A percentile compares a stretch with the other conserved stretches of the same genome.
phyloP scores from a whole-genome alignment of 2,329 filamentous ascomycete species.

The Exserohilum rostratum region DNA sequence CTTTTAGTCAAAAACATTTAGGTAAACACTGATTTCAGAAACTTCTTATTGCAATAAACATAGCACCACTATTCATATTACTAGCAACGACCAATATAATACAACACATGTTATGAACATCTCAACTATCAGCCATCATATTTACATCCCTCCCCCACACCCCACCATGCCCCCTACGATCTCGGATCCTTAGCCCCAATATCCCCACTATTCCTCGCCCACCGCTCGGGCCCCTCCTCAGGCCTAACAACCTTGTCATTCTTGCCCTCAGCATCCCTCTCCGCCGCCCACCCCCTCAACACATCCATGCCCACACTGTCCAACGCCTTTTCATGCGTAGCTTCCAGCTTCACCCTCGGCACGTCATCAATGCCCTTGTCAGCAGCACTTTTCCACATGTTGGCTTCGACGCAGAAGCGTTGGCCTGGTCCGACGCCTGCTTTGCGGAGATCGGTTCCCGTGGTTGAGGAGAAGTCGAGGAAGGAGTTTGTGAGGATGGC shows the following conservation, averaged over 20 bases:
- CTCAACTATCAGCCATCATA: no score
- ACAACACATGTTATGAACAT: no score
- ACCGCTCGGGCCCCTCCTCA: slow-evolving; percentile 11
- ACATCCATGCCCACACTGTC: slow-evolving; percentile 54
- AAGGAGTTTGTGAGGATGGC: slow-evolving; percentile 63
- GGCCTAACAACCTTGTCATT: slow-evolving; percentile 14
- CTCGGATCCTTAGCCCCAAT: slow-evolving; percentile 37
- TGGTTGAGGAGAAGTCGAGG: slow-evolving; percentile 62
- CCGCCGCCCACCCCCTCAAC: slow-evolving; percentile 55
- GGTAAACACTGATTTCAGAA: no score
- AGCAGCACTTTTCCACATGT: slow-evolving; percentile 58
- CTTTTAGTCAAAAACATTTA: no score
- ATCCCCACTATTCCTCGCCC: slow-evolving; percentile 24
- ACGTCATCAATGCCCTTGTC: slow-evolving; percentile 25
- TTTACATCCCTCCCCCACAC: no score
- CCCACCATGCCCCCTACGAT: slow-evolving; percentile 8
- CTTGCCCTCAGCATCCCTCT: slow-evolving; percentile 33
- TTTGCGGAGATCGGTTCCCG: slow-evolving; percentile 62
- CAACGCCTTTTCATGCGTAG: slow-evolving; percentile 59
- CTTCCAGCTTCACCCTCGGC: slow-evolving; percentile 56
- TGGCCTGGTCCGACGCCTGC: slow-evolving; percentile 62
- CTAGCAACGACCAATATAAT: no score
- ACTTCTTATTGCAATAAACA: no score
- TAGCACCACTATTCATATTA: no score
- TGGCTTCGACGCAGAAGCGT: slow-evolving; percentile 65